Evolutionary conservation across 1,139 yeast genomes (phyloP), one percentile per base, ranked within the genome.

Genomic region (Eremothecium coryli): DNA sequence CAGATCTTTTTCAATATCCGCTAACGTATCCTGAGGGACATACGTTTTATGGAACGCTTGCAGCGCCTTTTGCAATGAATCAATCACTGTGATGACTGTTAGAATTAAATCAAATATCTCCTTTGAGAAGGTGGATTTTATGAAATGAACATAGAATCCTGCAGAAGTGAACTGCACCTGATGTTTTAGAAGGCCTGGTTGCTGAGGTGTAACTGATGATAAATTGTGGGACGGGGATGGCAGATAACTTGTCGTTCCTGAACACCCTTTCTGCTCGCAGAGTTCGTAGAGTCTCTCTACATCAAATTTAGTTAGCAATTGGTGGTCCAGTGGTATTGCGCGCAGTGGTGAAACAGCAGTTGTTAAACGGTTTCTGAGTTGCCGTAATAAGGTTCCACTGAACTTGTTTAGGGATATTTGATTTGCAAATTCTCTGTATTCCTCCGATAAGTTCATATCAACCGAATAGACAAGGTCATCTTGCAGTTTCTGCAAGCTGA

Each of bases 361-460:
- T 16, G 69, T 70, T 21, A 68, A 36, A 9, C 56, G 48, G 44
- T 69, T 68, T 47, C 73, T 57, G 10, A 68, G 44, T 2, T 40
- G 42, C 33, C 60, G 50, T 18, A 68, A 48, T 21, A 58, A 59
- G 11, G 43, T 47, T 18, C 49, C 54, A n/a, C 56, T 41, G 37
- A 64, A 54, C 2, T 54, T 52, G 1, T 68, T 56, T 4, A 69
- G 29, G 9, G 66, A 57, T 11, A 62, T 35, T 35, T 66, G 70
- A 44, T 65, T 66, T 12, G 62, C 48, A 42, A 62, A 64, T 41
- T 68, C 73, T 40, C 73, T 56, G 36, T 60, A 64, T 5, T 56
- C 54, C 32, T 64, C 64, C 0, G 72, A 59, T 4, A 68, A 46
- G 4, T 45, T 48, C 2, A 65, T 46, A 33, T 48, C 53, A 2